Percentiles rank a stretch among this genome's conserved stretches.
phyloP scores from a whole-genome alignment of 1,284 basidiomycete species.

The Cryptococcus sp. region DNA sequence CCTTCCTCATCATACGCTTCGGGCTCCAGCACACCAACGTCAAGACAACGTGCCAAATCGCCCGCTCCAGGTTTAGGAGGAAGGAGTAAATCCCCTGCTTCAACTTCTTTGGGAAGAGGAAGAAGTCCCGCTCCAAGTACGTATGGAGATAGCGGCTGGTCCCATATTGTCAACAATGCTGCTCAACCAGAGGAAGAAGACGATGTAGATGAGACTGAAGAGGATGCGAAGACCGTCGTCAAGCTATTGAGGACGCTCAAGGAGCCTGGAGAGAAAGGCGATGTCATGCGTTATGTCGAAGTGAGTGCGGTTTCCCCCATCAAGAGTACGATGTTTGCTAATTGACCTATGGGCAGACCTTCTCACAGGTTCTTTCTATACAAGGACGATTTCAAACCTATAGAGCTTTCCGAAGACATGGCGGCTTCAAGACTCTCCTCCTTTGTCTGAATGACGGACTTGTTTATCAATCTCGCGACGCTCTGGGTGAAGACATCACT shows the following conservation, averaged over 20 bases:
- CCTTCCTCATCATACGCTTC: conserved; percentile 2
- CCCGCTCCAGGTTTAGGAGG: conserved; percentile 2
- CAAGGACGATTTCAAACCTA: conserved; percentile 22
- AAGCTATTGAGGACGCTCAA: conserved; percentile 29
- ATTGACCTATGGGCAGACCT: conserved; percentile 22
- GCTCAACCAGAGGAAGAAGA: conserved; percentile 18
- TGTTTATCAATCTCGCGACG: conserved; percentile 17
- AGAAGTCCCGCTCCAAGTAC: conserved; percentile 13
- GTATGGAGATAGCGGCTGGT: conserved; percentile 22
- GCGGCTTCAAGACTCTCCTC: conserved; percentile 33
- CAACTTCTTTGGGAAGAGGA: conserved; percentile 3
- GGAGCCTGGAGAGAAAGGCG: conserved; percentile 19
- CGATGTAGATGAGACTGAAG: conserved; percentile 35
- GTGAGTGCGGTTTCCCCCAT: conserved; percentile 22
- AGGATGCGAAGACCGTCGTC: conserved; percentile 31
- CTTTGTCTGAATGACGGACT: conserved; percentile 25
- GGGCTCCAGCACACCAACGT: background rate
- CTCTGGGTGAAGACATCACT: background rate
- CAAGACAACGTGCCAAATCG: conserved; percentile 11
- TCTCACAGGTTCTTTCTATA: conserved; percentile 41
- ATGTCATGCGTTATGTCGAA: conserved; percentile 44
- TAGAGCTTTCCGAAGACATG: conserved; percentile 35
- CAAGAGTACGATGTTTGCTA: background rate
- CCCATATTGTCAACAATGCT: conserved; percentile 6
- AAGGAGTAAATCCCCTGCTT: conserved; percentile 8